Base-by-base conservation (phyloP, 768 basidiomycete species). In the Suillus discolor region DNA sequence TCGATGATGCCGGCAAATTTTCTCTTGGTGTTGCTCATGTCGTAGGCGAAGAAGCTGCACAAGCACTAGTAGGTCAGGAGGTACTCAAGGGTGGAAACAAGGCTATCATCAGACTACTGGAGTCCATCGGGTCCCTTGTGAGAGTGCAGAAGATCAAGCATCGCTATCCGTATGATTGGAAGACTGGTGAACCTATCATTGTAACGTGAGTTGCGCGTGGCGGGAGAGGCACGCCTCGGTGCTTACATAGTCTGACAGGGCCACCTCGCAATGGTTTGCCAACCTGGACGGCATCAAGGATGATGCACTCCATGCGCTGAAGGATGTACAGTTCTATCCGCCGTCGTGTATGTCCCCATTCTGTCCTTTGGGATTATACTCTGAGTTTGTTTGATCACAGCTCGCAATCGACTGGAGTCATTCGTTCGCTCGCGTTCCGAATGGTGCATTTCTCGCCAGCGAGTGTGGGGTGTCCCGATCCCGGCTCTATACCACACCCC, bases 381-480 rank as follows among this genome's bases (percentile, higher is more conserved):
- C 51, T 60, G 4, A 59, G 31, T 20, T 20, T 59, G 28, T 62
- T 34, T 51, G 6, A 42, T 38, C 36, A 4, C 68, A 97, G 96
- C 95, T 3, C 89, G 90, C 11, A 91, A 89, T 55, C 90, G 96
- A n/a, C 87, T 99, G 12, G 89, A 94, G 68, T 82, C 95, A 0
- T 97, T 94, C 75, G 83, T 98, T 61, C 85, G 81, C 2, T 91
- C 90, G 0, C 93, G 97, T 13, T 94, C 95, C 0, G 97, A 99
- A 79, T 99, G 97, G 97, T 99, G 97, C 72, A 98, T 99, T 64
- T 99, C 97, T 47, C 90, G 97, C 7, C 97, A 99, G 73, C 90
- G 97, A 38, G 91, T 92, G 23, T 99, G 97, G 97, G 97, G 97
- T 23, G 93, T 97, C 1, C 97, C 97, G 6, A 98, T 99, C 66